phyloP scores from a whole-genome alignment of 371 early-diverging fungal species.

The Apophysomyces variabilis region DNA sequence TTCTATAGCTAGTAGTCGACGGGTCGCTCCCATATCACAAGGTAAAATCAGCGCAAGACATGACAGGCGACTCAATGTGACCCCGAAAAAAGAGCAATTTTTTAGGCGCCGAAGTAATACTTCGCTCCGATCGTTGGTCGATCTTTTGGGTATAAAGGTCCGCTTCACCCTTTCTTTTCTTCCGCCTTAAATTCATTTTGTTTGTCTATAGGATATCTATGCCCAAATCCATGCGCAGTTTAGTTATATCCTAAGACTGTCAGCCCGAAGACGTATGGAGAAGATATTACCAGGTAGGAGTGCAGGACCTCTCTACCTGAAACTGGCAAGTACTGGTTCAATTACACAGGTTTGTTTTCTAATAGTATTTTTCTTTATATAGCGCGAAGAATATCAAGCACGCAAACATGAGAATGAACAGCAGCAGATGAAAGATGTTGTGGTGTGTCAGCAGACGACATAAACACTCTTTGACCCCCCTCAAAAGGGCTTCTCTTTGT shows the following conservation, averaged over 20 bases:
- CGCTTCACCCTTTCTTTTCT: conserved; percentile 6
- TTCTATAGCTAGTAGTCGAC: conserved; percentile 48
- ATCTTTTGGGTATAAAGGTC: conserved; percentile 55
- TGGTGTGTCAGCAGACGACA: too few relatives aligned
- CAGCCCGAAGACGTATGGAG: conserved; percentile 51
- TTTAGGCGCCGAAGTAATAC: conserved; percentile 56
- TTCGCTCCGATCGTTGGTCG: conserved; percentile 54
- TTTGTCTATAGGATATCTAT: conserved; percentile 46
- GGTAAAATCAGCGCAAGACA: conserved; percentile 31
- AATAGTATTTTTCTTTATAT: background rate
- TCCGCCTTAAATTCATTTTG: background rate
- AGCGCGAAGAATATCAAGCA: conserved; percentile 32
- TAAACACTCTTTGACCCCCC: too few relatives aligned
- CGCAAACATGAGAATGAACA: conserved; percentile 16
- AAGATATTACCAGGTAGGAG: conserved; percentile 44
- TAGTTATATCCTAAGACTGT: conserved; percentile 56
- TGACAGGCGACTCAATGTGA: background rate
- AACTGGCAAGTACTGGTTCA: conserved; percentile 30
- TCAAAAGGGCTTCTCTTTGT: too few relatives aligned
- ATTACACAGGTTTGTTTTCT: background rate
- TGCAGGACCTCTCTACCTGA: conserved; percentile 39
- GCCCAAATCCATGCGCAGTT: conserved; percentile 59
- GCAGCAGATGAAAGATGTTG: conserved; percentile 3
- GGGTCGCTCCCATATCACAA: conserved; percentile 54
- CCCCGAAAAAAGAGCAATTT: conserved; percentile 45